Percentiles rank a stretch among this genome's conserved stretches.
Conservation (phyloP, 306 rosid species). For the Vigna nakashimae region DNA sequence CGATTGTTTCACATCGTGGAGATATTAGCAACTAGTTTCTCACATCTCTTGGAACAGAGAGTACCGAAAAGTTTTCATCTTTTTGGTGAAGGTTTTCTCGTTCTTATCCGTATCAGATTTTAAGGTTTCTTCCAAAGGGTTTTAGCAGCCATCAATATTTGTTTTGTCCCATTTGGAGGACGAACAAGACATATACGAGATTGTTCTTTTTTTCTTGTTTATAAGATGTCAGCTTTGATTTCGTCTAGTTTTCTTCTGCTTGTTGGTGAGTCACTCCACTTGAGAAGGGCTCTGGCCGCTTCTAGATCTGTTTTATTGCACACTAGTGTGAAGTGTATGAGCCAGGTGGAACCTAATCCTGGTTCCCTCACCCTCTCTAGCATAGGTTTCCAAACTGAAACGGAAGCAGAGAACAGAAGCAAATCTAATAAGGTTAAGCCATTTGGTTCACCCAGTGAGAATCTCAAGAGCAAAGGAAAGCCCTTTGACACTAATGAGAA, state of each 20-base stretch:
- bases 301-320: conserved; percentile 63
- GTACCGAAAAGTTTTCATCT: conserved; percentile 12
- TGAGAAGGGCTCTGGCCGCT: conserved; percentile 58
- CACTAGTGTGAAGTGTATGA: conserved; percentile 51
- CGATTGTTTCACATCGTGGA: not conserved
- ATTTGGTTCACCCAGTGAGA: conserved; percentile 48
- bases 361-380: conserved; percentile 67
- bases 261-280: conserved; percentile 67
- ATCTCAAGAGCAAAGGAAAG: conserved; percentile 56
- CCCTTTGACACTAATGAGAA: conserved; percentile 46
- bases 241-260: conserved; percentile 66
- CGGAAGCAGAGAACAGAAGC: conserved; percentile 45
- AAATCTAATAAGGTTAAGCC: conserved; percentile 49
- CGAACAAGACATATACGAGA: not conserved
- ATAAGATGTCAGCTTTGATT: conserved; percentile 67
- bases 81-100: not conserved
- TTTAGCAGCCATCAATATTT: conserved; percentile 19
- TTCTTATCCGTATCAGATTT: not conserved
- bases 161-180: conserved; percentile 26
- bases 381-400: conserved; percentile 55
- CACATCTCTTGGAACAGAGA: too few species aligned
- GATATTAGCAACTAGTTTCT: not conserved
- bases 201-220: not conserved
- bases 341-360: conserved; percentile 44
- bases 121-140: conserved; percentile 12